These are phyloP conservation scores for Candida ovalis DNA, from an alignment of 805 yeast species.

Conservation along the genomic window DNA sequence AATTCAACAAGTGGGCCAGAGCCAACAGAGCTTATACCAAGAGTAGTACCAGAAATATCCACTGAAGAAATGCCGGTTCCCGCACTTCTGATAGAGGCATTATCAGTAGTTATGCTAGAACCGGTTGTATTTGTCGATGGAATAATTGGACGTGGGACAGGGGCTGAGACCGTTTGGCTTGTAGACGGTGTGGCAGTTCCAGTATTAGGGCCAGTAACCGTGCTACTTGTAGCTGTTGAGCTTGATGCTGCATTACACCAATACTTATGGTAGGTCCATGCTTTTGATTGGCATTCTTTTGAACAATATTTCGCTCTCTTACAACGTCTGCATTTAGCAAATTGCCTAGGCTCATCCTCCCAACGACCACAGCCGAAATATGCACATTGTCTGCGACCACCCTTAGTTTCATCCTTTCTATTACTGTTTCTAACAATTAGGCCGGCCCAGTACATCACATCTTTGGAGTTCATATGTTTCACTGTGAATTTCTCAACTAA, in stretches of 20 bases:
- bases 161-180: not conserved
- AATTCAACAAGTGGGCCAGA: not conserved
- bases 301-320: conserved; percentile 94
- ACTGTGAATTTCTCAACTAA: conserved; percentile 88
- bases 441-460: conserved; percentile 93
- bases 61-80: not conserved
- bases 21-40: not conserved
- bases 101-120: not conserved
- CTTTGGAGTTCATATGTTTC: conserved; percentile 59
- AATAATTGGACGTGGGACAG: not conserved
- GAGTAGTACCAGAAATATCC: not conserved
- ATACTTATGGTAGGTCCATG: conserved; percentile 90
- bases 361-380: conserved; percentile 89
- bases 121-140: conserved; percentile 1
- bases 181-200: not conserved
- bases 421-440: conserved; percentile 97
- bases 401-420: conserved; percentile 78
- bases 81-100: not conserved
- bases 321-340: conserved; percentile 92
- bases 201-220: not conserved
- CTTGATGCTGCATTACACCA: conserved; percentile 65
- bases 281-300: conserved; percentile 82
- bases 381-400: conserved; percentile 94
- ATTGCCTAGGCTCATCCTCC: conserved; percentile 88
- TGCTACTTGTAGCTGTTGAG: conserved; percentile 2